phyloP scores from a whole-genome alignment of 768 basidiomycete species.

The Trametes punicea region DNA sequence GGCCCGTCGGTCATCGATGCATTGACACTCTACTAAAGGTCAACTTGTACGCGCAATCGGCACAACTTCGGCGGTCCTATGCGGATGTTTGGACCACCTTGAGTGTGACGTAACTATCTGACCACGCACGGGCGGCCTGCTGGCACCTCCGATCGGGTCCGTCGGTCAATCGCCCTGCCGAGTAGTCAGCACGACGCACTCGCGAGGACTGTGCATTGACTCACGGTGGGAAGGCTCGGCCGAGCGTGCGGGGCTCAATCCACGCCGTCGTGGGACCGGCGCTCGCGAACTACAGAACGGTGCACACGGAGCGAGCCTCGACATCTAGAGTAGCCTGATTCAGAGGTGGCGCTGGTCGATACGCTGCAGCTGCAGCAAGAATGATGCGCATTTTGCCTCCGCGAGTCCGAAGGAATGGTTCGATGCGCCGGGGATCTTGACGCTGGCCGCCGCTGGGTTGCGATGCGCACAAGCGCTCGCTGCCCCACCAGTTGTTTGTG shows the following conservation, averaged over 20 bases:
- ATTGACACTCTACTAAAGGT: no score
- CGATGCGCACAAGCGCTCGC: constrained; percentile 2
- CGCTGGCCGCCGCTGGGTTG: constrained; percentile 10
- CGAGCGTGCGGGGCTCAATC: neutral
- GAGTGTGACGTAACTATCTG: neutral
- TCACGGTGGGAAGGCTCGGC: constrained; percentile 5
- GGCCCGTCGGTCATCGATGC: no score
- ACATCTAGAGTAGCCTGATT: no score
- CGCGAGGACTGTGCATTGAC: neutral
- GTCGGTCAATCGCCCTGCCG: neutral
- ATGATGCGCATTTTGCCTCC: neutral
- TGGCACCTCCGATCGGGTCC: no score
- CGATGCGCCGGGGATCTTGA: constrained; percentile 12
- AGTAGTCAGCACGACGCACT: constrained; percentile 5
- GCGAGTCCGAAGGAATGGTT: constrained; percentile 4
- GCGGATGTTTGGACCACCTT: neutral
- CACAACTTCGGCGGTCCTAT: no score
- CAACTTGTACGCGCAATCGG: no score
- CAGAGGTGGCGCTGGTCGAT: no score
- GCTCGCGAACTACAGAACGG: neutral
- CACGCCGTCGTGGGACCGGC: neutral
- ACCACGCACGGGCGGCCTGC: no score
- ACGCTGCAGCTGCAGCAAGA: neutral
- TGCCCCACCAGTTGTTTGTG: neutral
- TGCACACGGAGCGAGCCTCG: neutral